Evolutionary conservation across 768 basidiomycete species (phyloP).

Genomic region (Pisolithus marmoratus): DNA sequence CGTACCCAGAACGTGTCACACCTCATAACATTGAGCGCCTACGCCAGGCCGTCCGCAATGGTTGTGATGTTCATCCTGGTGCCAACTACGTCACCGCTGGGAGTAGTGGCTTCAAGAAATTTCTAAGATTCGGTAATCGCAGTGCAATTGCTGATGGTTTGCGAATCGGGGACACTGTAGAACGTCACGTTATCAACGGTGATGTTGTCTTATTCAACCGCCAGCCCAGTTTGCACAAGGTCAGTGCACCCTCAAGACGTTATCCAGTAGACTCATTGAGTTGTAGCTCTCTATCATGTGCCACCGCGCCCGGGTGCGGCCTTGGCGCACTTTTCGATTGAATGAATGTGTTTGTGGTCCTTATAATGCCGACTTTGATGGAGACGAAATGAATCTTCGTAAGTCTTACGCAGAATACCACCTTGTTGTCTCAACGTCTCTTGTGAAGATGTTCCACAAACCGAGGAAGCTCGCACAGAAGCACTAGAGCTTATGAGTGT

Average conservation of each 20-base stretch:
- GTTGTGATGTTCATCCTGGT: conserved; percentile 87
- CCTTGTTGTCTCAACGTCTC: conserved; percentile 4
- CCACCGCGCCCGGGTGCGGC: conserved; percentile 91
- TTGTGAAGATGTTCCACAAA: conserved; percentile 87
- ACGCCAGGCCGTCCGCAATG: conserved; percentile 76
- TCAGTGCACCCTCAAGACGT: conserved; percentile 21
- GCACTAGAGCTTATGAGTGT: conserved; percentile 96
- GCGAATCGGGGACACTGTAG: conserved; percentile 85
- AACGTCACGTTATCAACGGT: conserved; percentile 91
- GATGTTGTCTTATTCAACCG: conserved; percentile 98
- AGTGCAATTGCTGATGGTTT: conserved; percentile 76
- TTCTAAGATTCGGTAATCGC: conserved; percentile 81
- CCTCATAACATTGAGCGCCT: conserved; percentile 79
- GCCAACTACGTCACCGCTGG: conserved; percentile 90
- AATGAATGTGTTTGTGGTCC: conserved; percentile 99
- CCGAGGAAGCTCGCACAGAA: conserved; percentile 96
- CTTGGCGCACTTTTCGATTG: conserved; percentile 94
- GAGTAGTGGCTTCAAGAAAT: conserved; percentile 78
- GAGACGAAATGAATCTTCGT: conserved; percentile 99
- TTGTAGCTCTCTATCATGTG: conserved; percentile 94
- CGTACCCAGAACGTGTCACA: conserved; percentile 95
- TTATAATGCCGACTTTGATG: conserved; percentile 99
- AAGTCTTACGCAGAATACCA: conserved; percentile 25
- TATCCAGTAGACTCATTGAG: conserved; percentile 1
- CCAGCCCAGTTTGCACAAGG: conserved; percentile 96